Evolutionary conservation across 2,329 filamentous ascomycete genomes (phyloP).

Genomic region (Sporothrix curviconia): DNA sequence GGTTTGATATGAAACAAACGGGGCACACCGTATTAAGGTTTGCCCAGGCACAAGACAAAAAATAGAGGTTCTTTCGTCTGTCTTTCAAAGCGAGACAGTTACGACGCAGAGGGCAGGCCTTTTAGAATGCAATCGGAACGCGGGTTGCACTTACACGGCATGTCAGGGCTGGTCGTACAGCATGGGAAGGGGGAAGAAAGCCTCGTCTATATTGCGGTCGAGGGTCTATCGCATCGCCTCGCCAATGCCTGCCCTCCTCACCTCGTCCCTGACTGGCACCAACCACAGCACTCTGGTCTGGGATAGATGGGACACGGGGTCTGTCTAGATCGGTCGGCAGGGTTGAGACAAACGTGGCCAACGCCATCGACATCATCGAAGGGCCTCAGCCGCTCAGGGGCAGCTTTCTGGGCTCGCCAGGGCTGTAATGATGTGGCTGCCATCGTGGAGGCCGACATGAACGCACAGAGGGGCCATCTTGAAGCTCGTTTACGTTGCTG

Average conservation of each 20-base stretch:
- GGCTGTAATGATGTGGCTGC: background rate
- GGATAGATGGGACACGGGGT: background rate
- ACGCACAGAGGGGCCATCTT: too few relatives aligned
- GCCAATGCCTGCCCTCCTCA: background rate
- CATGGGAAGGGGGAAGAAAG: background rate
- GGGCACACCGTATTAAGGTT: background rate
- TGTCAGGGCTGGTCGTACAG: constrained; percentile 4
- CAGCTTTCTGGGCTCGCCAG: too few relatives aligned
- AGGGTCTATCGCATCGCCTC: background rate
- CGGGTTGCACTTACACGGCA: constrained; percentile 4
- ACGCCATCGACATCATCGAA: background rate
- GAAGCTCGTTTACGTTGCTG: too few relatives aligned
- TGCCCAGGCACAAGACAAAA: background rate
- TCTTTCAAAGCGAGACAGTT: background rate
- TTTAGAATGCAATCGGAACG: constrained; percentile 2
- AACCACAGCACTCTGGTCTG: constrained; percentile 5
- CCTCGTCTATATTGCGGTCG: constrained; percentile 3
- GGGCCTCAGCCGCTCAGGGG: background rate
- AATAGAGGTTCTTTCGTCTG: background rate
- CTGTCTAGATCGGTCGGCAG: background rate
- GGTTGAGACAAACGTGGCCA: background rate
- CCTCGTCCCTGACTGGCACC: too few relatives aligned
- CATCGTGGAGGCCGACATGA: too few relatives aligned
- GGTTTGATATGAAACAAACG: background rate
- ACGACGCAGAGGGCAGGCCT: background rate